phyloP scores from a whole-genome alignment of 1,284 basidiomycete genomes.

The Tylopilus orsonianus region DNA sequence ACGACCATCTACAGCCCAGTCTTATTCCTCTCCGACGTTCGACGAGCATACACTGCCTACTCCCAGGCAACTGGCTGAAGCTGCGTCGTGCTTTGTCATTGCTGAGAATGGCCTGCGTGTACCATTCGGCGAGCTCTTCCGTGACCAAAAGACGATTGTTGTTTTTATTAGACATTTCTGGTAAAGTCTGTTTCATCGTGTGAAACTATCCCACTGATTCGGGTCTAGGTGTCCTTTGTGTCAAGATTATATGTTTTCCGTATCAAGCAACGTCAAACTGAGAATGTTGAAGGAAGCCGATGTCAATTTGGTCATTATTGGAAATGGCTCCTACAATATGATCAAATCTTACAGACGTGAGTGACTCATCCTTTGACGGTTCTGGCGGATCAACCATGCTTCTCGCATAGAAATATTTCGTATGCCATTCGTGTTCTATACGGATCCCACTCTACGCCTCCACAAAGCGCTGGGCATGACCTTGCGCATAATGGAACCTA shows the following conservation, averaged over 20 bases:
- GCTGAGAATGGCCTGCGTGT: conserved; percentile 66
- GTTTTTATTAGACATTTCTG: conserved; percentile 72
- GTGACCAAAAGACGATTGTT: conserved; percentile 65
- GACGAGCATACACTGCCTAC: conserved; percentile 41
- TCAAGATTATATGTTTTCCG: conserved; percentile 81
- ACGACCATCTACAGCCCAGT: conserved; percentile 22
- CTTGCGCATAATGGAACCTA: conserved; percentile 43
- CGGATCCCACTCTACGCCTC: conserved; percentile 71
- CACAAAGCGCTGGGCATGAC: conserved; percentile 80
- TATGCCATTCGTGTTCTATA: conserved; percentile 65
- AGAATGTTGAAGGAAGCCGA: conserved; percentile 54
- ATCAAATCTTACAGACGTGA: conserved; percentile 67
- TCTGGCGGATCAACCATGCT: not conserved
- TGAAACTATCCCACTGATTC: conserved; percentile 15
- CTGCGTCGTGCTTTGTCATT: conserved; percentile 61
- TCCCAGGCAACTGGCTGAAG: conserved; percentile 53
- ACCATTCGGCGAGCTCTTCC: conserved; percentile 74
- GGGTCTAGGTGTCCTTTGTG: conserved; percentile 65
- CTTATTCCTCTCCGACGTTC: conserved; percentile 19
- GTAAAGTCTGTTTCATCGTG: conserved; percentile 14
- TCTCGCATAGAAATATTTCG: conserved; percentile 54
- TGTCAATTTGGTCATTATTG: conserved; percentile 68
- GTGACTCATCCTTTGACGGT: conserved; percentile 27
- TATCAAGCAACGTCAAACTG: conserved; percentile 52
- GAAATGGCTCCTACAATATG: conserved; percentile 75